A percentile compares a stretch with the other conserved stretches of the same genome.
These are phyloP conservation scores for Fusarium sp. DNA, from an alignment of 2,329 filamentous ascomycete species.

Conservation along the genomic window DNA sequence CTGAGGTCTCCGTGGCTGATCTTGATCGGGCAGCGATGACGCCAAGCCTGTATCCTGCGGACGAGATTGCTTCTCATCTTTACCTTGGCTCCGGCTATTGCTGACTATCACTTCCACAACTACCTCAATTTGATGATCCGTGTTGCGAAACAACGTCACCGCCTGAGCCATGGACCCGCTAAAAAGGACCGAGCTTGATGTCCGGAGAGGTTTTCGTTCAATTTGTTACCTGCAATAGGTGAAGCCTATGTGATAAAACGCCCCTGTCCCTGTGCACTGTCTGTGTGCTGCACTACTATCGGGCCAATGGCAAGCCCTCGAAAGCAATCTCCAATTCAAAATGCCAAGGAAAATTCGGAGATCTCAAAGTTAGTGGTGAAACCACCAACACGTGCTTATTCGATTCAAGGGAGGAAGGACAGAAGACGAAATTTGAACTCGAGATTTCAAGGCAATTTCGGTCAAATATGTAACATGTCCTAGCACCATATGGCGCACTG, in stretches of 20 bases:
- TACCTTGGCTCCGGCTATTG: slow-evolving; percentile 5
- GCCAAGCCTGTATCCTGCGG: slow-evolving; percentile 23
- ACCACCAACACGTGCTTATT: slow-evolving; percentile 30
- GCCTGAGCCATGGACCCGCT: background rate
- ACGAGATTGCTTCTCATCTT: slow-evolving; percentile 29
- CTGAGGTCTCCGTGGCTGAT: slow-evolving; percentile 18
- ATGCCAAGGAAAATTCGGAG: slow-evolving; percentile 30
- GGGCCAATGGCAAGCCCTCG: slow-evolving; percentile 25
- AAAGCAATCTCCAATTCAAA: slow-evolving; percentile 35
- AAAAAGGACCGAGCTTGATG: slow-evolving; percentile 6
- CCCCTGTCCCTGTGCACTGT: slow-evolving; percentile 28
- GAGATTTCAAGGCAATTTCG: slow-evolving; percentile 2
- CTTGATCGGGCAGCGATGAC: slow-evolving; percentile 34
- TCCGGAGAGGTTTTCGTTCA: background rate
- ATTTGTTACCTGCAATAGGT: slow-evolving; percentile 5
- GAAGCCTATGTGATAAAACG: slow-evolving; percentile 1
- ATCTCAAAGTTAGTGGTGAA: slow-evolving; percentile 25
- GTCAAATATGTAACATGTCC: slow-evolving; percentile 3
- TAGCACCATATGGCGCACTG: background rate
- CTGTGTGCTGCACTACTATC: slow-evolving; percentile 27
- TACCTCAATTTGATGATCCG: slow-evolving; percentile 8
- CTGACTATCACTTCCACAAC: slow-evolving; percentile 17
- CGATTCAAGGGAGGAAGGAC: slow-evolving; percentile 10
- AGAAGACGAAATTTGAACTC: background rate
- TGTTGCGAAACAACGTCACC: slow-evolving; percentile 23